Evolutionary conservation across 345 rosid species (phyloP).

Genomic region (Sonneratia caseolaris): DNA sequence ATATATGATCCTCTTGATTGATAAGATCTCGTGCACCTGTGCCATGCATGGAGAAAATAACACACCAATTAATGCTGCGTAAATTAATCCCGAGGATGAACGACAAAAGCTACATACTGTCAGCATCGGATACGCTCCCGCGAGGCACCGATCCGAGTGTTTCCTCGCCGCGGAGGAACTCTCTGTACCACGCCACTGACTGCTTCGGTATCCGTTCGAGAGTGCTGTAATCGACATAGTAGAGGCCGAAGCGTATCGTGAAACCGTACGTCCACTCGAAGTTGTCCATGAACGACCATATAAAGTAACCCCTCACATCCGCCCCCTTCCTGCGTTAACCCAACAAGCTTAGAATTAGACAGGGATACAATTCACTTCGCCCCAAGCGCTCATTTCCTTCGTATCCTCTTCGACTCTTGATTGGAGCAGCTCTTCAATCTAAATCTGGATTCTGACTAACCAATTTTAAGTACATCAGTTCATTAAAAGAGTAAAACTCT

Average conservation of each 20-base stretch:
- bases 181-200: constrained; percentile 8
- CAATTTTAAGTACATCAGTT: too few relatives aligned
- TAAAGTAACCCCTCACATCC: constrained; percentile 14
- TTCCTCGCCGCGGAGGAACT: background rate
- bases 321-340: constrained; percentile 5
- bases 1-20: too few relatives aligned
- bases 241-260: constrained; percentile 10
- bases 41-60: too few relatives aligned
- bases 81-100: too few relatives aligned
- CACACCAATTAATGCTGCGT: too few relatives aligned
- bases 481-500: too few relatives aligned
- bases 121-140: background rate
- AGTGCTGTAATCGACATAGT: constrained; percentile 8
- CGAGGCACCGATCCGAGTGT: background rate
- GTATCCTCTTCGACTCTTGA: too few relatives aligned
- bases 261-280: constrained; percentile 11
- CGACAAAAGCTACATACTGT: background rate
- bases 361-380: too few relatives aligned
- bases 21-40: too few relatives aligned
- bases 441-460: too few relatives aligned
- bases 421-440: too few relatives aligned
- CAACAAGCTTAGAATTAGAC: background rate
- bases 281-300: constrained; percentile 16
- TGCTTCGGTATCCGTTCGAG: constrained; percentile 3
- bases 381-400: too few relatives aligned